Base-by-base conservation (phyloP, 805 yeast species). In the Saturnispora mendoncae region DNA sequence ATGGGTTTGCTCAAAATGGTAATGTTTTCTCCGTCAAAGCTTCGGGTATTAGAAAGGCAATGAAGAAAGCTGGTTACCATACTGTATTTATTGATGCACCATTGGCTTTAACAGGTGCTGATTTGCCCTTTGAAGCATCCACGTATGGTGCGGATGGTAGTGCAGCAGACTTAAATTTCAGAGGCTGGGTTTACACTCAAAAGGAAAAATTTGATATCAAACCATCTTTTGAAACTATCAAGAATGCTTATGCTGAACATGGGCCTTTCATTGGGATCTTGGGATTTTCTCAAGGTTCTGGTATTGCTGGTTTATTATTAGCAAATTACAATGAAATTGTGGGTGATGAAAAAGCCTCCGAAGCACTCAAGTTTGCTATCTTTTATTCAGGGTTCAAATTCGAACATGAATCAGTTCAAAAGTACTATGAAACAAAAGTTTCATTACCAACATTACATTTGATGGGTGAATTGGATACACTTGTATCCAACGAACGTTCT, bases 241-340 rank as follows among this genome's bases (percentile, higher is more conserved):
- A 53, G 57, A 14, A 53, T 64, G 36, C 74, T 69, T 33, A 66
- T 65, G 65, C 70, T 21, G 68, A 70, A 39, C 75, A 84, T 34
- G 86, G 85, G 1, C 97, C 97, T 1, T 84, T 85, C 50, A 82
- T 80, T 18, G 98, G 97, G 5, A 64, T 90, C 17, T 62, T 92
- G 33, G 97, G 97, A 1, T 90, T 90, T 58, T 81, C 94, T 9
- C 97, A 92, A 60, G 98, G 98, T 47, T 94, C 97, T 6, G 94
- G 92, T 1, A 64, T 90, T 27, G 80, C 85, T 1, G 84, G 90
- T 1, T 67, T 84, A 20, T 57, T 87, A 24, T 67, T 84, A 33
- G 75, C 77, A 49, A 68, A 71, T 30, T 77, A 81, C 47, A 67
- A 72, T 18, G 68, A 70, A 19, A 51, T 80, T 31, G 73, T 77